Percentiles rank a stretch among this genome's conserved stretches.
These are phyloP conservation scores for Pleurotus ostreatus DNA, from an alignment of 768 basidiomycete genomes.

Conservation along the genomic window DNA sequence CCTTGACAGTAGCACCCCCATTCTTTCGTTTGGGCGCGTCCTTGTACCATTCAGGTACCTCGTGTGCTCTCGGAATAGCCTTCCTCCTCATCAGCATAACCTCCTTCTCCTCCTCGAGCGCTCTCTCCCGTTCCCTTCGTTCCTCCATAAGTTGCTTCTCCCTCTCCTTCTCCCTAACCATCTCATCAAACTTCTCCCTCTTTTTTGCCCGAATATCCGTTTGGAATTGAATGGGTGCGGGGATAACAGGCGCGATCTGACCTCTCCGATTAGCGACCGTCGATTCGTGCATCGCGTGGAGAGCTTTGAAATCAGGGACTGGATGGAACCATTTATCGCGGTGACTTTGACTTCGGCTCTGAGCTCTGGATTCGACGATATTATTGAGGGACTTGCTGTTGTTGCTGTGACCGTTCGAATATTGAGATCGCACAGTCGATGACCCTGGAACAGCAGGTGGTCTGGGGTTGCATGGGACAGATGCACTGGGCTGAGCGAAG, in stretches of 20 bases:
- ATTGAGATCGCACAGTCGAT: neutral
- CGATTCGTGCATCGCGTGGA: constrained; percentile 49
- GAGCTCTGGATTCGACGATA: neutral
- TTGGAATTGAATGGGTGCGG: neutral
- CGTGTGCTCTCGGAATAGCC: constrained; percentile 65
- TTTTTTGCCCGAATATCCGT: constrained; percentile 59
- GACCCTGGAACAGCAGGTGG: neutral
- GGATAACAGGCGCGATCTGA: constrained; percentile 36
- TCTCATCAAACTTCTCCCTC: constrained; percentile 60
- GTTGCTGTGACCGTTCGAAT: too few species aligned
- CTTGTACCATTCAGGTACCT: constrained; percentile 76
- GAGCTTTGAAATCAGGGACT: constrained; percentile 51
- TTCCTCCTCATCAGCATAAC: constrained; percentile 57
- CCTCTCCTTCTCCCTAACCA: constrained; percentile 50
- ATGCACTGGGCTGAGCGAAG: neutral
- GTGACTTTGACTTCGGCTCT: constrained; percentile 14
- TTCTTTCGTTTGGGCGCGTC: constrained; percentile 56
- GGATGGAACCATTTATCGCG: constrained; percentile 13
- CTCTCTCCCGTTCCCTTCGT: constrained; percentile 39
- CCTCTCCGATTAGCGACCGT: constrained; percentile 39
- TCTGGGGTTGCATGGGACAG: neutral
- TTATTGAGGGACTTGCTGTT: too few species aligned
- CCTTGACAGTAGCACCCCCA: constrained; percentile 11
- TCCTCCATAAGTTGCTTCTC: constrained; percentile 46
- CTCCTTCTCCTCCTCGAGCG: constrained; percentile 56